Evolutionary conservation across 139 green algal genomes (phyloP).

Genomic region (Chlorella sp.): DNA sequence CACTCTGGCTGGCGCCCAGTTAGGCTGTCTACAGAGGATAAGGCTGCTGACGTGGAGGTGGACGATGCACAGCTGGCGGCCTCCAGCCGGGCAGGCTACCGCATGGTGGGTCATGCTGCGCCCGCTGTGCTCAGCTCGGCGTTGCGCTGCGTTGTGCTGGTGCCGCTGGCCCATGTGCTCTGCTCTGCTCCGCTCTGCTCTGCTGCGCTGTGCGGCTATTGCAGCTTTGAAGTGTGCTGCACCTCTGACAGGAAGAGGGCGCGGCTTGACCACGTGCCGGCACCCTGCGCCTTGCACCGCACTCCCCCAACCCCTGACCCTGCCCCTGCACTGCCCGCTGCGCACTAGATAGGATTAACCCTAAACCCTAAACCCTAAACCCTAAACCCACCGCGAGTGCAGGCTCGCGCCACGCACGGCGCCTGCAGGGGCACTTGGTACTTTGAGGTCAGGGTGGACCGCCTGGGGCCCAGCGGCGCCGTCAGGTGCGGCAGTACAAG

Average conservation of each 20-base stretch:
- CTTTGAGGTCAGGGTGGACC: conserved; percentile 75
- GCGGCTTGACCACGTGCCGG: too few relatives aligned
- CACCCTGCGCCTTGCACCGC: too few relatives aligned
- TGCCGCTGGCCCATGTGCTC: too few relatives aligned
- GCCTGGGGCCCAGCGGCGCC: conserved; percentile 73
- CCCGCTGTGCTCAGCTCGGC: neutral
- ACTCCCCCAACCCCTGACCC: too few relatives aligned
- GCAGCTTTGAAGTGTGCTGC: neutral
- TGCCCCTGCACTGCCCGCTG: neutral
- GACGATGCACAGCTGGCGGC: conserved; percentile 62
- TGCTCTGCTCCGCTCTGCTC: too few relatives aligned
- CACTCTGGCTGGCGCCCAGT: conserved; percentile 42
- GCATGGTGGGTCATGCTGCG: conserved; percentile 51
- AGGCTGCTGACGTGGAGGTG: conserved; percentile 68
- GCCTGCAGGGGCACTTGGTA: conserved; percentile 73
- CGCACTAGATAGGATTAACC: too few relatives aligned
- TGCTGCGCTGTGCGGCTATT: neutral
- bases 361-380: neutral
- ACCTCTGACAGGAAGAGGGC: too few relatives aligned
- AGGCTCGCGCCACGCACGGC: conserved; percentile 76
- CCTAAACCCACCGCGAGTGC: neutral
- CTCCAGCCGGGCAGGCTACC: conserved; percentile 76
- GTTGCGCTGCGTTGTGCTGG: neutral
- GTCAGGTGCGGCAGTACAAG: neutral
- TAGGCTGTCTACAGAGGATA: conserved; percentile 62